These are phyloP conservation scores for Lactarius quietus DNA, from an alignment of 768 basidiomycete genomes.

Conservation along the genomic window DNA sequence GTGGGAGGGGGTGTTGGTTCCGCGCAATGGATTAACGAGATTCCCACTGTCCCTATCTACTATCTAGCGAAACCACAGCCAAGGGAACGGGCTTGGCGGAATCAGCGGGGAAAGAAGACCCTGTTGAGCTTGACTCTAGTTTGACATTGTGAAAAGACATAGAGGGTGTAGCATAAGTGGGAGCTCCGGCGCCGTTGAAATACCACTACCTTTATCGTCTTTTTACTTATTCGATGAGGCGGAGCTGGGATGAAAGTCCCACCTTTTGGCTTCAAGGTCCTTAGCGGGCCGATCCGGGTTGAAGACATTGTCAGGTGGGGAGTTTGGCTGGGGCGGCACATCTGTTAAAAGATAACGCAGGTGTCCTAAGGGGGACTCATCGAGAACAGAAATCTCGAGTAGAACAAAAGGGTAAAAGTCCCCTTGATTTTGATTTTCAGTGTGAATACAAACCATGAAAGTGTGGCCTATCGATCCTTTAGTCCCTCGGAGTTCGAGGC, in stretches of 20 bases:
- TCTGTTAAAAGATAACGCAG: slow-evolving; percentile 37
- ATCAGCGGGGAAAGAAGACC: slow-evolving; percentile 73
- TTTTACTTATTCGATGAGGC: slow-evolving; percentile 77
- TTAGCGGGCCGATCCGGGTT: slow-evolving; percentile 63
- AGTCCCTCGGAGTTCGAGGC: slow-evolving; percentile 74
- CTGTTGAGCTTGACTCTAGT: slow-evolving; percentile 86
- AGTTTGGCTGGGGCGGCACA: slow-evolving; percentile 81
- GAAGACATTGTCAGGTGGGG: slow-evolving; percentile 78
- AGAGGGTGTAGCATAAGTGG: slow-evolving; percentile 80
- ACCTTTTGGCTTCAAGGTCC: slow-evolving; percentile 71
- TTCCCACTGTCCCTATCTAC: slow-evolving; percentile 32
- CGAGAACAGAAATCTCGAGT: slow-evolving; percentile 78
- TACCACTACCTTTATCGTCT: slow-evolving; percentile 80
- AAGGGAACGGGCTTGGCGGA: slow-evolving; percentile 31
- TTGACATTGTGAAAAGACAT: slow-evolving; percentile 83
- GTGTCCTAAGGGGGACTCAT: slow-evolving; percentile 59
- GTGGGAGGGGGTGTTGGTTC: neutral
- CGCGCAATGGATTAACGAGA: too few relatives aligned
- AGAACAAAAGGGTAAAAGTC: slow-evolving; percentile 79
- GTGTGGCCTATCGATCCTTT: slow-evolving; percentile 83
- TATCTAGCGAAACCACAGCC: slow-evolving; percentile 47
- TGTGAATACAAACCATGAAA: slow-evolving; percentile 80
- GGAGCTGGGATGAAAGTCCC: slow-evolving; percentile 67
- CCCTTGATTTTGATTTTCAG: slow-evolving; percentile 81
- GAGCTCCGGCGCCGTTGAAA: slow-evolving; percentile 75